Conservation (phyloP, 768 basidiomycete species). For the Symmetrospora coprosmae region DNA sequence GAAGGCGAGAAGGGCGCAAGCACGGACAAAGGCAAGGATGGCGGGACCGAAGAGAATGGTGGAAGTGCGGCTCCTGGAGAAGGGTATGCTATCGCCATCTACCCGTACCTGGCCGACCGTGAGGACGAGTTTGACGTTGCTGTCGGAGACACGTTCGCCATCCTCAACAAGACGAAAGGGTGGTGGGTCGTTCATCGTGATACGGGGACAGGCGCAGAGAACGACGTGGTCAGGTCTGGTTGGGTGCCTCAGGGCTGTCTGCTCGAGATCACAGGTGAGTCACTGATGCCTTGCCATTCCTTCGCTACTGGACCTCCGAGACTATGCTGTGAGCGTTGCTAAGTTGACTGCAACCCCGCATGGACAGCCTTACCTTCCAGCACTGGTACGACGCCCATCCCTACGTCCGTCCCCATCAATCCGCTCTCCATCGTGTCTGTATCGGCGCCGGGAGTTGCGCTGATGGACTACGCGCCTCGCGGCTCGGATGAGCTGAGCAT, state of each 20-base stretch:
- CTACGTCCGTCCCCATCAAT: constrained; percentile 59
- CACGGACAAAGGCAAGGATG: constrained; percentile 22
- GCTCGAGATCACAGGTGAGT: constrained; percentile 77
- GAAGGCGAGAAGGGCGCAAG: constrained; percentile 12
- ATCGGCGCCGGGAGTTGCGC: constrained; percentile 84
- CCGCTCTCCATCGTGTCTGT: constrained; percentile 89
- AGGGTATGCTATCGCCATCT: constrained; percentile 89
- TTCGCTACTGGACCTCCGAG: constrained; percentile 79
- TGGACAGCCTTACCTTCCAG: constrained; percentile 76
- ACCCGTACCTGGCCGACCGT: constrained; percentile 96
- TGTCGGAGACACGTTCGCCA: constrained; percentile 47
- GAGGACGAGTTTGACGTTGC: constrained; percentile 97
- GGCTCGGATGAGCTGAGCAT: constrained; percentile 84
- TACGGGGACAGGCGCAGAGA: constrained; percentile 55
- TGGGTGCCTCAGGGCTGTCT: constrained; percentile 98
- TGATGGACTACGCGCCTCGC: constrained; percentile 92
- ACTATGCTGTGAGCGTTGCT: too few species aligned
- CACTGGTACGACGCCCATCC: constrained; percentile 49
- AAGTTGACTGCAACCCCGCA: too few species aligned
- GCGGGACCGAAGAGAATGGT: constrained; percentile 26
- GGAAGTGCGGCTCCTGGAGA: constrained; percentile 11
- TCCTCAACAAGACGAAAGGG: constrained; percentile 52
- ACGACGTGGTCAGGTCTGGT: constrained; percentile 45
- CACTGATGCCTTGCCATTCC: constrained; percentile 52
- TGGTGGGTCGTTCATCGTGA: constrained; percentile 99